Evolutionary conservation across 1,139 yeast species (phyloP), one percentile per base, ranked within the genome.

Genomic region (Yamadazyma membranifaciens): DNA sequence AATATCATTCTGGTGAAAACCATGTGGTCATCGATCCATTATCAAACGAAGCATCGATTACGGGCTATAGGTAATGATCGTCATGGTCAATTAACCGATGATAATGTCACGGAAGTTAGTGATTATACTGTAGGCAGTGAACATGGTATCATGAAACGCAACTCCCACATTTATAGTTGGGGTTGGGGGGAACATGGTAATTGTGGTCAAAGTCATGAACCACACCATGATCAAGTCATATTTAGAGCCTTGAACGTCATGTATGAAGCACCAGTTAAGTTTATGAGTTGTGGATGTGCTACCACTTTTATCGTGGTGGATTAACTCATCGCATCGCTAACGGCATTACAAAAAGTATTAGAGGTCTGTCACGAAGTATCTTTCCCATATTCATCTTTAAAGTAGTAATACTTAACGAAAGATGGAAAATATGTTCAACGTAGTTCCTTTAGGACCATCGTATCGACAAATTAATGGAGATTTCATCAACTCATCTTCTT

Each of bases 131-230:
- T 78, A 2, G 98, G 98, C 1, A 87, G 96, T 55, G 98, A 92
- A 55, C 98, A 92, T 59, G 95, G 94, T 0, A 55, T 87, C 16
- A 58, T 78, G 2, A 37, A 55, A 0, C 38, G 49, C 0, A 46
- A 55, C 1, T 57, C 65, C 35, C 45, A 49, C 5, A 81, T 87
- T 0, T 67, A 56, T 41, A 76, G 91, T 3, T 92, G 98, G 98
- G 98, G 98, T 0, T 92, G 98, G 98, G 97, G 97, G 20, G 98
- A 92, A 57, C 98, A 92, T 57, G 98, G 98, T 0, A 92, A 92
- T 56, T 91, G 98, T 62, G 98, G 98, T 0, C 48, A 46, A 1
- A 60, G 52, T 28, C 33, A 36, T 2, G 35, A 54, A 12, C 48
- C 47, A 10, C 46, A 41, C 13, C 52, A 47, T 1, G 59, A 53